Conservation (phyloP, 176 grass and related monocot species). For the Triticum turgidum region DNA sequence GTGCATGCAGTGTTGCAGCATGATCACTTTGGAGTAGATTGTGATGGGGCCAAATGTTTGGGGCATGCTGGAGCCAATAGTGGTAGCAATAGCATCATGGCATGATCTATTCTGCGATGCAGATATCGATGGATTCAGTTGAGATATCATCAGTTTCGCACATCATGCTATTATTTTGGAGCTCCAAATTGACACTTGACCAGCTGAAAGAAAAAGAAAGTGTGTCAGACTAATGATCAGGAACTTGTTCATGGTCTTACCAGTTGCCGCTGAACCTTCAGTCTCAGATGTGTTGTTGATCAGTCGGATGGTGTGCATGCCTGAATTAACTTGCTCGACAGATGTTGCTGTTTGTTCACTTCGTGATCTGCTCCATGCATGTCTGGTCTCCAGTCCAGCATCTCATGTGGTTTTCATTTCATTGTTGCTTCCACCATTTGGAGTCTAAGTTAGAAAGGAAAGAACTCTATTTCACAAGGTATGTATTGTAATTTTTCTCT, state of each 20-base stretch:
- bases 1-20: background rate
- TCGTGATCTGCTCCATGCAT: background rate
- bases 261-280: background rate
- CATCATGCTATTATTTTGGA: background rate
- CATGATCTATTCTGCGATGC: background rate
- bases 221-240: background rate
- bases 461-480: no score
- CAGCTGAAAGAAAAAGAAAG: background rate
- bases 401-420: background rate
- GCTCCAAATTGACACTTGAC: background rate
- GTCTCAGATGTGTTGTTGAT: background rate
- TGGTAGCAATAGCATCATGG: background rate
- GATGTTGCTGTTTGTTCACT: background rate
- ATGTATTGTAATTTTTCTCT: no score
- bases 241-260: background rate
- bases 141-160: background rate
- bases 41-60: slow-evolving; percentile 13
- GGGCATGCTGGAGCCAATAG: background rate
- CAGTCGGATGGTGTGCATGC: background rate
- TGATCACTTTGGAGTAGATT: slow-evolving; percentile 3
- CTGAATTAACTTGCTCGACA: background rate
- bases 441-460: no score
- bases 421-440: background rate
- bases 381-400: background rate
- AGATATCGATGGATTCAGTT: background rate